Evolutionary conservation across 2,329 filamentous ascomycete species (phyloP).

Genomic region (Xylariaceae sp.): DNA sequence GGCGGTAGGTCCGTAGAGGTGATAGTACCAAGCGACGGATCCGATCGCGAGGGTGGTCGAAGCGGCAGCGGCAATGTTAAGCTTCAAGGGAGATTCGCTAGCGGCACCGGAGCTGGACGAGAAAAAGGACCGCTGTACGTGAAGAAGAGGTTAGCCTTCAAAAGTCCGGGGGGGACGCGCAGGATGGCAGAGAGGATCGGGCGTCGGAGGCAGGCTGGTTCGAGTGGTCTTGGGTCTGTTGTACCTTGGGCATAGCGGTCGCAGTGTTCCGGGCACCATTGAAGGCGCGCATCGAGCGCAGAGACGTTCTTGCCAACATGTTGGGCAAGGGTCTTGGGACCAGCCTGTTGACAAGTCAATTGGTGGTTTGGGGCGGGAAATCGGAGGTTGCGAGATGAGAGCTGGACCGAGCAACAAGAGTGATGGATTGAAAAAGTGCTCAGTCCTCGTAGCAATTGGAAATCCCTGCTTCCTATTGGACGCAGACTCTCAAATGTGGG

Average conservation of each 20-base stretch:
- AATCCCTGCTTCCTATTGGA: slow-evolving; percentile 27
- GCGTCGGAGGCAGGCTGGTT: too few species aligned
- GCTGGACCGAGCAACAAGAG: slow-evolving; percentile 18
- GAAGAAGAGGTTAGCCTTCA: slow-evolving; percentile 12
- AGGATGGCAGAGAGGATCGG: slow-evolving; percentile 34
- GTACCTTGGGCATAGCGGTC: slow-evolving; percentile 70
- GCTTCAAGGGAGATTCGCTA: slow-evolving; percentile 68
- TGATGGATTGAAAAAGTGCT: slow-evolving; percentile 29
- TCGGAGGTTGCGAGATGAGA: slow-evolving; percentile 21
- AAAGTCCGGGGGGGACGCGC: slow-evolving; percentile 1
- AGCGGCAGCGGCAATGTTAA: slow-evolving; percentile 81
- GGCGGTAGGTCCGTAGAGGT: slow-evolving; percentile 84
- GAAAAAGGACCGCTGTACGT: slow-evolving; percentile 48
- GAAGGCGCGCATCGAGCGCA: slow-evolving; percentile 83
- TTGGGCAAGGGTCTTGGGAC: slow-evolving; percentile 46
- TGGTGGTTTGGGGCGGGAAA: slow-evolving; percentile 19
- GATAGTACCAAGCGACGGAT: slow-evolving; percentile 94
- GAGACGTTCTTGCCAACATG: slow-evolving; percentile 91
- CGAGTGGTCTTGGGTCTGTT: slow-evolving; percentile 38
- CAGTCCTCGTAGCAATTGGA: slow-evolving; percentile 30
- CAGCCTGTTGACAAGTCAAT: slow-evolving; percentile 27
- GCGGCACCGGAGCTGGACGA: slow-evolving; percentile 70
- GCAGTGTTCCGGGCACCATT: slow-evolving; percentile 70
- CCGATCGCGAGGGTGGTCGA: slow-evolving; percentile 83
- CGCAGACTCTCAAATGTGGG: slow-evolving; percentile 13